Percentiles rank a stretch among this genome's conserved stretches.
Evolutionary conservation across 306 rosid species (phyloP).

Genomic region (Pterocarpus macrocarpus): DNA sequence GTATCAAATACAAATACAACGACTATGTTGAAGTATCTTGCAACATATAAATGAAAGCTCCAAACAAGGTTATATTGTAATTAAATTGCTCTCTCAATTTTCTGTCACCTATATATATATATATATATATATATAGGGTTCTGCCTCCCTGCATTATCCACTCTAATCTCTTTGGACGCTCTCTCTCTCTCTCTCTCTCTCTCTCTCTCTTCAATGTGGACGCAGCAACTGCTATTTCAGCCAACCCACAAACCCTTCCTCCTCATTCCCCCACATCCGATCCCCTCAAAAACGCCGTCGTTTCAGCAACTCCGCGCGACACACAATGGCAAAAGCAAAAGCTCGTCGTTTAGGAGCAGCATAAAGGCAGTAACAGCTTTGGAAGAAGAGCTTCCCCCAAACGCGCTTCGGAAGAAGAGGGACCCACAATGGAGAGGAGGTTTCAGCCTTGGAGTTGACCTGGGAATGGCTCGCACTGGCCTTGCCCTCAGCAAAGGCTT

Average conservation of each 20-base stretch:
- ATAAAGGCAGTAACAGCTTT: conserved; percentile 36
- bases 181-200: neutral
- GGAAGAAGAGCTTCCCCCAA: conserved; percentile 77
- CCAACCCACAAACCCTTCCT: conserved; percentile 25
- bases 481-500: conserved; percentile 92
- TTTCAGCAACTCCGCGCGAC: conserved; percentile 8
- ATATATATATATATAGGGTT: too few species aligned
- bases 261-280: neutral
- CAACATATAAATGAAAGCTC: too few species aligned
- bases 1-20: too few species aligned
- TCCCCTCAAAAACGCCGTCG: neutral
- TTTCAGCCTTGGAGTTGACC: conserved; percentile 86
- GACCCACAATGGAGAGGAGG: conserved; percentile 88
- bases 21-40: too few species aligned
- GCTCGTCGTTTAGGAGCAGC: neutral
- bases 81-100: too few species aligned
- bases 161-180: neutral
- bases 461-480: conserved; percentile 89
- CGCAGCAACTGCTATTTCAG: conserved; percentile 36
- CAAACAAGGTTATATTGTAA: too few species aligned
- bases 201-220: conserved; percentile 39
- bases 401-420: conserved; percentile 71
- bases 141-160: neutral
- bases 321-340: conserved; percentile 7
- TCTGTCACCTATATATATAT: too few species aligned